phyloP scores from a whole-genome alignment of 1,139 yeast species.

The Blastobotrys petasosporus region DNA sequence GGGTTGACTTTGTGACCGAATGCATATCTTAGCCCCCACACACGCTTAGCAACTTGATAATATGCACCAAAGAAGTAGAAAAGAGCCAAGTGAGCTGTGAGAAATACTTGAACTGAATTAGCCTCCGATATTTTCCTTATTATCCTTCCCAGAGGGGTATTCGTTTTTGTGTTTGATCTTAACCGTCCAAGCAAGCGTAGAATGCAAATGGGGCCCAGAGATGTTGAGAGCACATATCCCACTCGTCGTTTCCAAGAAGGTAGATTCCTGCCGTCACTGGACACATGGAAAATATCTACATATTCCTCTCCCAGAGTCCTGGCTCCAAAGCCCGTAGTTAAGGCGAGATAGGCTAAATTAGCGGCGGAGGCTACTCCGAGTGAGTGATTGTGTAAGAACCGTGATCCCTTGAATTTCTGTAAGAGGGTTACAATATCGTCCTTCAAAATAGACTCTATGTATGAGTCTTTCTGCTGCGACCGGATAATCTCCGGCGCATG shows the following conservation, averaged over 20 bases:
- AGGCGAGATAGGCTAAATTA: constrained; percentile 53
- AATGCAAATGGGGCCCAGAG: constrained; percentile 21
- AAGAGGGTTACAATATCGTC: constrained; percentile 53
- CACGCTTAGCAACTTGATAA: constrained; percentile 68
- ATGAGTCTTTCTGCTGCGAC: constrained; percentile 83
- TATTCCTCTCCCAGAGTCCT: constrained; percentile 92
- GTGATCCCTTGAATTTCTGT: constrained; percentile 55
- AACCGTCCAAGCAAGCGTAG: constrained; percentile 11
- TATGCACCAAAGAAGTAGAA: constrained; percentile 79
- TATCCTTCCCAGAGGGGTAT: background rate
- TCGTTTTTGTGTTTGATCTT: constrained; percentile 2
- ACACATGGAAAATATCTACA: constrained; percentile 77
- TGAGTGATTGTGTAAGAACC: constrained; percentile 60
- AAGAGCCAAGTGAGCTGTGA: constrained; percentile 65
- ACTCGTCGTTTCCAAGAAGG: constrained; percentile 27
- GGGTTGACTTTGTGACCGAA: constrained; percentile 32
- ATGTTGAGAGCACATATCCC: constrained; percentile 29
- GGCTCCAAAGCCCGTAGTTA: constrained; percentile 71
- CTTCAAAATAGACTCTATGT: constrained; percentile 53
- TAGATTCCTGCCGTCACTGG: constrained; percentile 18
- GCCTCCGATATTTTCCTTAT: constrained; percentile 12
- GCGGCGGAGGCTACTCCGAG: constrained; percentile 56
- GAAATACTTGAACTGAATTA: constrained; percentile 18
- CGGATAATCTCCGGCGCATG: constrained; percentile 41
- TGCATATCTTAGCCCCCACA: constrained; percentile 73